These are phyloP conservation scores for Scolecobasidium constrictum DNA, from an alignment of 2,329 filamentous ascomycete genomes.

Conservation along the genomic window DNA sequence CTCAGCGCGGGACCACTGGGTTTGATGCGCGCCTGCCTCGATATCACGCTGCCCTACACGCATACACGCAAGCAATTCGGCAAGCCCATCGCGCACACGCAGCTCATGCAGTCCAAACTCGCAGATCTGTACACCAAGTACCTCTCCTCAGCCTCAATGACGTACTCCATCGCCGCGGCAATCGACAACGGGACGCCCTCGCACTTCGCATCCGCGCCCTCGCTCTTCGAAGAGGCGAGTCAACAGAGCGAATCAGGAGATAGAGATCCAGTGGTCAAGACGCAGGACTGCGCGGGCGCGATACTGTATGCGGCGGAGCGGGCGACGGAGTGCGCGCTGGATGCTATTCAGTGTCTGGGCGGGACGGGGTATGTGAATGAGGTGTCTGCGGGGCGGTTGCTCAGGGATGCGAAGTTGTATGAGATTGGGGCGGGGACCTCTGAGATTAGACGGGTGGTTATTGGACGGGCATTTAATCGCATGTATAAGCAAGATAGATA, in stretches of 20 bases:
- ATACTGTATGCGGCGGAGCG: conserved; percentile 89
- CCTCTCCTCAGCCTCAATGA: conserved; percentile 74
- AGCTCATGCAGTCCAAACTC: conserved; percentile 83
- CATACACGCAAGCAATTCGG: conserved; percentile 87
- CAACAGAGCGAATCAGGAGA: not conserved
- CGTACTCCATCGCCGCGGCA: conserved; percentile 66
- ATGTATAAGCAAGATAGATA: conserved; percentile 53
- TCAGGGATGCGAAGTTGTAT: conserved; percentile 74
- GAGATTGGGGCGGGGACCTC: conserved; percentile 96
- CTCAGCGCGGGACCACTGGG: conserved; percentile 80
- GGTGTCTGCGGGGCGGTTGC: conserved; percentile 74
- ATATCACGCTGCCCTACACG: conserved; percentile 77
- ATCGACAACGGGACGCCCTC: conserved; percentile 53
- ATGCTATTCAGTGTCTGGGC: conserved; percentile 85
- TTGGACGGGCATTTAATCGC: conserved; percentile 84
- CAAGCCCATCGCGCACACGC: conserved; percentile 77
- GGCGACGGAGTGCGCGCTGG: conserved; percentile 75
- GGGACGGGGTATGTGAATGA: conserved; percentile 97
- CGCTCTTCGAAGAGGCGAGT: conserved; percentile 28
- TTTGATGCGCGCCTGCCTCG: conserved; percentile 85
- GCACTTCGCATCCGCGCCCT: conserved; percentile 17
- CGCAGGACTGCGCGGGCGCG: conserved; percentile 87
- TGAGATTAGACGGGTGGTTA: conserved; percentile 88
- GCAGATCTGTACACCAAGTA: conserved; percentile 98
- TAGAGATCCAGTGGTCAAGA: conserved; percentile 29